These are phyloP conservation scores for Gnomoniopsis smithogilvyi DNA, from an alignment of 2,329 filamentous ascomycete species.

Conservation along the genomic window DNA sequence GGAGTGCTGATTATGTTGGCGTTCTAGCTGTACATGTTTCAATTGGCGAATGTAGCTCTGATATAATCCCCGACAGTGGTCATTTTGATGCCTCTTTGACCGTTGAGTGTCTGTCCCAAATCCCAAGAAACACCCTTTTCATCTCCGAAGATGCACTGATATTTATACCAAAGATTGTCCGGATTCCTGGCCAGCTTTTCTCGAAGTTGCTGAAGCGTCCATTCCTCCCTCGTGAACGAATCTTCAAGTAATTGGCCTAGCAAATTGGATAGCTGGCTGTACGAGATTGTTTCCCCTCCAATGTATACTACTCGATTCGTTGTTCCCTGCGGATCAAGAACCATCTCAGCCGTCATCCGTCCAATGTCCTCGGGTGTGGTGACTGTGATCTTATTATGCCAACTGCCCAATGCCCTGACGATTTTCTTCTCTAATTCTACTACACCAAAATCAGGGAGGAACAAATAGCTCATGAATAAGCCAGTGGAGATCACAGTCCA, in stretches of 20 bases:
- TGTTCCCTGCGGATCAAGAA: slow-evolving; percentile 37
- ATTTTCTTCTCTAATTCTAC: slow-evolving; percentile 44
- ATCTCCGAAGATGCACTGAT: slow-evolving; percentile 58
- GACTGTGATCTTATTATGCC: slow-evolving; percentile 60
- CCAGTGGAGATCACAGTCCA: slow-evolving; percentile 70
- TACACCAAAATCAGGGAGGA: slow-evolving; percentile 59
- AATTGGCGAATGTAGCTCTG: background rate
- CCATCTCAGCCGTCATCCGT: slow-evolving; percentile 51
- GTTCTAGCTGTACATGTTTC: background rate
- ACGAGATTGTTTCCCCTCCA: slow-evolving; percentile 61
- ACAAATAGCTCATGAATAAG: slow-evolving; percentile 69
- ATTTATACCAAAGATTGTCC: slow-evolving; percentile 51
- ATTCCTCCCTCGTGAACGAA: slow-evolving; percentile 45
- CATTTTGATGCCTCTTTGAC: slow-evolving; percentile 41
- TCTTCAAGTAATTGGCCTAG: slow-evolving; percentile 42
- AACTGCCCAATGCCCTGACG: slow-evolving; percentile 55
- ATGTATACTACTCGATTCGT: slow-evolving; percentile 49
- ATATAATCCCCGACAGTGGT: slow-evolving; percentile 38
- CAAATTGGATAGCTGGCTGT: slow-evolving; percentile 49
- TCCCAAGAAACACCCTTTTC: slow-evolving; percentile 60
- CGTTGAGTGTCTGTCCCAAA: slow-evolving; percentile 50
- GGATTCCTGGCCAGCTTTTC: slow-evolving; percentile 44
- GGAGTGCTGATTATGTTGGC: no score
- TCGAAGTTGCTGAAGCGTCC: slow-evolving; percentile 42
- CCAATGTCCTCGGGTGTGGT: slow-evolving; percentile 65